A percentile compares a stretch with the other conserved stretches of the same genome.
Evolutionary conservation across 1,284 basidiomycete genomes (phyloP).

Genomic region (Schizophyllum amplum): DNA sequence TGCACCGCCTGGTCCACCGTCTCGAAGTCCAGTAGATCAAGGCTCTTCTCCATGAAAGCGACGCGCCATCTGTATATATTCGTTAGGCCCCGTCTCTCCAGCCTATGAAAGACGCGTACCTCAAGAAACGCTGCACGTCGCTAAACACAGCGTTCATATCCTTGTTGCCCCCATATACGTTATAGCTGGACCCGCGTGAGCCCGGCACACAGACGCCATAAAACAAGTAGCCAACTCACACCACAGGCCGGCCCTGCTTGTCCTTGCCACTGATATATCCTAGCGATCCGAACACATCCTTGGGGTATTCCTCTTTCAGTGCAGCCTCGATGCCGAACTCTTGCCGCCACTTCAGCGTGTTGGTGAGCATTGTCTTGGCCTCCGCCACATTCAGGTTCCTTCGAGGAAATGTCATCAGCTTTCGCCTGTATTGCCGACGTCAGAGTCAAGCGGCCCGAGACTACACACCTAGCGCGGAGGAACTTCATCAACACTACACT

Average conservation of each 20-base stretch:
- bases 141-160: constrained; percentile 61
- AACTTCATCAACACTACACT: constrained; percentile 76
- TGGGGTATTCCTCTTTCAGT: constrained; percentile 53
- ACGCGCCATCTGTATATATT: constrained; percentile 65
- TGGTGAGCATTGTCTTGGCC: constrained; percentile 56
- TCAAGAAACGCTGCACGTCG: constrained; percentile 63
- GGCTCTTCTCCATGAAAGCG: constrained; percentile 62
- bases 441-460: background rate
- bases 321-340: constrained; percentile 56
- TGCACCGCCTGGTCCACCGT: constrained; percentile 69
- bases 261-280: constrained; percentile 60
- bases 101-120: constrained; percentile 29
- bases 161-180: constrained; percentile 61
- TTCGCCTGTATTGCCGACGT: too few species aligned
- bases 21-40: constrained; percentile 59
- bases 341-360: constrained; percentile 67
- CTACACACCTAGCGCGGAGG: constrained; percentile 57
- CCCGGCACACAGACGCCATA: background rate
- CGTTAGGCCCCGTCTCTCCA: background rate
- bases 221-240: constrained; percentile 30
- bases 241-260: constrained; percentile 57
- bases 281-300: constrained; percentile 58
- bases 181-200: constrained; percentile 47
- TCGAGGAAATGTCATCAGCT: background rate
- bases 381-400: constrained; percentile 49